Percentiles rank a stretch among this genome's conserved stretches.
Conservation (phyloP, 2,329 filamentous ascomycete genomes). For the Colletotrichum simmondsii region DNA sequence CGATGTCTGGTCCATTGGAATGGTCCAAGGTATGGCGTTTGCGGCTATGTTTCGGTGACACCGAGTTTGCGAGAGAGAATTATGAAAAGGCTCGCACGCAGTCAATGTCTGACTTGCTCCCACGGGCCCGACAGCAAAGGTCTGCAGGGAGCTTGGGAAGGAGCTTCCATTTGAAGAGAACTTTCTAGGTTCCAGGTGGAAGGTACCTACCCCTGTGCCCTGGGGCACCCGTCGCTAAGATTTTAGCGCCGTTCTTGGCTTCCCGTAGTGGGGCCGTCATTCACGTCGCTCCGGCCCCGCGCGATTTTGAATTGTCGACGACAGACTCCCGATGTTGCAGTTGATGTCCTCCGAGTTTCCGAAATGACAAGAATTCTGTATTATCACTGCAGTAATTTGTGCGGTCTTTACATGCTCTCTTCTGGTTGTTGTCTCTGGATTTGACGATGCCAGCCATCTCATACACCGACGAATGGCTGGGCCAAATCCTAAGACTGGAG, state of each 20-base stretch:
- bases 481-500: not conserved
- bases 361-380: not conserved
- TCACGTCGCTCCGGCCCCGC: not conserved
- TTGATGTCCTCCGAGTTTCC: not conserved
- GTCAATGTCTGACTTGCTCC: not conserved
- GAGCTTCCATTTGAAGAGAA: not conserved
- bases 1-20: slow-evolving; percentile 19
- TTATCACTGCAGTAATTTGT: too few relatives aligned
- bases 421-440: not conserved
- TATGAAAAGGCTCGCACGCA: not conserved
- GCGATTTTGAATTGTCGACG: not conserved
- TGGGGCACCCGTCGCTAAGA: slow-evolving; percentile 1
- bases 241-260: not conserved
- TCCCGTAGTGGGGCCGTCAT: not conserved
- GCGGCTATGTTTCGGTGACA: not conserved
- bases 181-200: not conserved
- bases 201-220: not conserved
- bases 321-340: not conserved
- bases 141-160: not conserved
- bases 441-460: not conserved
- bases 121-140: not conserved
- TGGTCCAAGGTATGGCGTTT: not conserved
- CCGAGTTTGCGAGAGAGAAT: not conserved
- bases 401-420: not conserved
- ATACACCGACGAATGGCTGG: not conserved